Base-by-base conservation (phyloP, 805 yeast genomes). In the Yamadazyma tumulicola region DNA sequence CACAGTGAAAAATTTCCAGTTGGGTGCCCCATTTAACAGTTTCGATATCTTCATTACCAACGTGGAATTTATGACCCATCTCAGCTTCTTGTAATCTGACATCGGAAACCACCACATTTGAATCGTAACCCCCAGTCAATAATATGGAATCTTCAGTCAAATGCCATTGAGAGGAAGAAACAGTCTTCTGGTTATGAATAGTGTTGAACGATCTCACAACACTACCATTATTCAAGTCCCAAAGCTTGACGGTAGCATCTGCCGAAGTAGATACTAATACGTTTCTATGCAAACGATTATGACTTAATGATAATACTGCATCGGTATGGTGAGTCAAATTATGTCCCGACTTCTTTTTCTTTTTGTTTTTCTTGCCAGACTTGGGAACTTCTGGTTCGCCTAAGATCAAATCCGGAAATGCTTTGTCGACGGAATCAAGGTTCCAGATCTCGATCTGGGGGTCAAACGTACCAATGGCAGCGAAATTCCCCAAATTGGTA, bases 401-500 rank as follows among this genome's bases (percentile, higher is more conserved):
- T 41, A 93, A 69, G 43, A 93, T 87, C 47, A 84, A 74, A 54
- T 89, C 96, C 10, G 98, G 98, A 73, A 85, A 91, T 18, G 95
- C 91, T 52, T 87, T 87, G 48, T 93, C 97, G 22, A 91, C 69
- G 44, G 82, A 79, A 57, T 93, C 98, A 51, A 93, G 68, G 60
- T 93, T 88, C 97, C 97, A 93, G 42, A 93, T 75, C 64, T 93
- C 98, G 59, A 93, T 91, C 54, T 85, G 94, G 26, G 98, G 98
- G 49, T 91, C 97, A 57, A 93, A 91, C 2, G 97, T 85, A 55
- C 97, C 97, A 45, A 93, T 70, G 10, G 98, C 98, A 2, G 95
- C 97, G 61, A 86, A 88, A 61, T 88, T 93, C 8, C 95, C 96
- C 19, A 79, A 63, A 41, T 77, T 74, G 25, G 39, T 49, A 15